Evolutionary conservation across 2,329 filamentous ascomycete species (phyloP).

Genomic region (Fusarium sp.): DNA sequence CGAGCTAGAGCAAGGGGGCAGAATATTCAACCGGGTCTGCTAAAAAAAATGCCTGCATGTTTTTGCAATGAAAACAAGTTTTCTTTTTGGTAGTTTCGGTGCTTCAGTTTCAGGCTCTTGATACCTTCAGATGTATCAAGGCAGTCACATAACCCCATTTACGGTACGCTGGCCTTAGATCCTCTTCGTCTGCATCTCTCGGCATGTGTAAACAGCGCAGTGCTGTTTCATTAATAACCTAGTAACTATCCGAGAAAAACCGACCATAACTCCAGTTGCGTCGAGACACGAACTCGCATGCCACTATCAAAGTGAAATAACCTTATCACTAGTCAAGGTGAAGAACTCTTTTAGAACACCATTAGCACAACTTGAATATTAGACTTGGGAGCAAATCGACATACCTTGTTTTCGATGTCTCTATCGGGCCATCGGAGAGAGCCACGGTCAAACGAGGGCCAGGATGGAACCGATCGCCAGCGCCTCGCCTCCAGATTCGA

Average conservation of each 20-base stretch:
- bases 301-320: background rate
- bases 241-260: background rate
- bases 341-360: background rate
- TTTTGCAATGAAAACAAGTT: background rate
- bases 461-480: background rate
- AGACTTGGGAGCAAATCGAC: no score
- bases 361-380: background rate
- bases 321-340: background rate
- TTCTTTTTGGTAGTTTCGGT: background rate
- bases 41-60: background rate
- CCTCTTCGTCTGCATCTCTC: background rate
- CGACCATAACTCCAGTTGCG: background rate
- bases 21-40: background rate
- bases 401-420: background rate
- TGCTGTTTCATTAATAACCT: background rate
- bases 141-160: background rate
- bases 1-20: background rate
- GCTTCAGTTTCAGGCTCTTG: background rate
- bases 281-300: background rate
- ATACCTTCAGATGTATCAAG: background rate
- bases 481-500: background rate
- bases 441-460: background rate
- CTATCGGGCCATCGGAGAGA: background rate
- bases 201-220: background rate
- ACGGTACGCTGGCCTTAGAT: background rate